Base-by-base conservation (phyloP, 2,329 filamentous ascomycete species). In the Phyllosticta paracitricarpa region DNA sequence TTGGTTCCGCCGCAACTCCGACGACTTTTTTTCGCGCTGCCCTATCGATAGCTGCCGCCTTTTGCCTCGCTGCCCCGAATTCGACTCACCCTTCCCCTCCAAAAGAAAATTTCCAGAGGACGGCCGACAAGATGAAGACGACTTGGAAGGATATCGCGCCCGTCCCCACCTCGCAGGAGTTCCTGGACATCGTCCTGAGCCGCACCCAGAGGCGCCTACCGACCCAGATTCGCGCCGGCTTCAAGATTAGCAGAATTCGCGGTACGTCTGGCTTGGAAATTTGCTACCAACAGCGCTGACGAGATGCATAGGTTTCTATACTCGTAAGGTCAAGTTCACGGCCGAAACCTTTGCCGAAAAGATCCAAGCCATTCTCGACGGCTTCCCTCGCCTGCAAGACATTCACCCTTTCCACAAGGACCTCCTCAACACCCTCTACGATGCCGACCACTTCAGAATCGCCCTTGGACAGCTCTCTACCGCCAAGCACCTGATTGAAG, bases 331-430 rank as follows among this genome's bases (percentile, higher is more conserved):
- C 82, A 97, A 97, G 78, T 99, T 91, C 78, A 97, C 94, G 5
- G 88, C 93, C 72, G 94, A 99, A 79, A 97, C 93, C 52, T 97
- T 97, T 76, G 86, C 87, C 66, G 94, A 99, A 76, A 97, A 97
- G 78, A 86, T 99, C 67, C 85, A 85, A 67, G 84, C 87, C 63
- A 97, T 97, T 71, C 85, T 97, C 71, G 89, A 96, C 75, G 90
- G 89, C 69, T 97, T 99, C 72, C 94, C 94, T 61, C 85, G 92
- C 62, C 82, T 99, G 60, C 87, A 91, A 73, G 94, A 99, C 73
- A 93, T 97, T 73, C 93, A 97, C 74, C 92, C 93, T 59, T 97
- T 97, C 81, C 92, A 88, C 79, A 87, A 89, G 78, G 87, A 91
- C 77, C 80, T 95, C 71, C 88, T 99, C 79, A 97, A 99, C 79